Evolutionary conservation across 1,284 basidiomycete genomes (phyloP), one percentile per base, ranked within the genome.

Genomic region (Serendipita sp.): DNA sequence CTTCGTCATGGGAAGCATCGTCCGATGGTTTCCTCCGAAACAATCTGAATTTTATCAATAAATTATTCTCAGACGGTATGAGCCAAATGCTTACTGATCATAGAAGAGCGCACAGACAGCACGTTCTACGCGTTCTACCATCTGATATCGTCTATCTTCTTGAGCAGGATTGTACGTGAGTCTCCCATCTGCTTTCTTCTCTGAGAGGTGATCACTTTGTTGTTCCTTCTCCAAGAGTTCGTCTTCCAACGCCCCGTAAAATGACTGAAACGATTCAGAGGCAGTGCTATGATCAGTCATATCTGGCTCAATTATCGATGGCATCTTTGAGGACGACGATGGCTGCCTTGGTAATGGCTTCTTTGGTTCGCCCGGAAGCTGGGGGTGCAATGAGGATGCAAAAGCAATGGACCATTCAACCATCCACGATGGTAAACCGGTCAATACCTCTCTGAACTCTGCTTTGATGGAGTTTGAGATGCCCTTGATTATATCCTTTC

Each of bases 1-100:
- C 87, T 68, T 91, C 90, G 69, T 97, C 92, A 69, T 93, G 91
- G 1, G 83, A 85, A 0, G 82, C 77, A 70, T 96, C 92, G 65
- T 91, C 88, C 0, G 88, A 85, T 0, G 78, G 78, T 1, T 82
- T 75, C 1, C 82, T 84, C 1, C 81, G 75, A 70, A 87, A 89
- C 22, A 89, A 70, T 55, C 83, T 85, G 65, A 13, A 43, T 6
- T 6, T 5, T 17, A 34, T 4, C 62, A 17, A 5, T 26, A 60
- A 55, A 30, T 42, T 5, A 64, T n/a, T 41, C 38, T 32, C 49
- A 26, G 17, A 38, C 42, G 47, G 41, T 38, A 43, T 60, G 61
- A 58, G 44, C 5, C 15, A 10, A 26, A 1, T 10, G 71, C 76
- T 61, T 63, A 82, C 83, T 80, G 73, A 68, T 88, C 87, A 69